phyloP scores from a whole-genome alignment of 495 filamentous ascomycete species.

The Margaritispora aquatica region DNA sequence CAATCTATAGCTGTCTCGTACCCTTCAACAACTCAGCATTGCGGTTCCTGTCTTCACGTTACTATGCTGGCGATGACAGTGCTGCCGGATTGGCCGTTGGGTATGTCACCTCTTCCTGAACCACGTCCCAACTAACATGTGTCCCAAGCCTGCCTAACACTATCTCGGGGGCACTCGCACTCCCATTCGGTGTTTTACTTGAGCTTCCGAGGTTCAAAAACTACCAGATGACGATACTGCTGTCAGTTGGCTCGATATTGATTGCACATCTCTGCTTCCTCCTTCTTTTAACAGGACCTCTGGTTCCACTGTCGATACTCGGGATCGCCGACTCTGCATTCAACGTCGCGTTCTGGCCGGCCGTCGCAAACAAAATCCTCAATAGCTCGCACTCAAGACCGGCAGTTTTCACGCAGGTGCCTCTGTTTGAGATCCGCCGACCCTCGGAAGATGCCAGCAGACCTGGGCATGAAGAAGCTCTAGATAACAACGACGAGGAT shows the following conservation, averaged over 20 bases:
- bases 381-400: neutral
- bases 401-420: neutral
- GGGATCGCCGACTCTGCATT: neutral
- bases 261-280: neutral
- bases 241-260: neutral
- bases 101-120: neutral
- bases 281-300: neutral
- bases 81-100: slow-evolving; percentile 1
- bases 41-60: neutral
- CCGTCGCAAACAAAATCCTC: neutral
- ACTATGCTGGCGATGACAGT: neutral
- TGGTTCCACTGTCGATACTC: neutral
- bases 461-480: neutral
- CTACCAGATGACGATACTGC: neutral
- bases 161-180: neutral
- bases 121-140: neutral
- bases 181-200: neutral
- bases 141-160: neutral
- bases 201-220: slow-evolving; percentile 1
- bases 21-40: slow-evolving; percentile 3
- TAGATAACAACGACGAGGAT: neutral
- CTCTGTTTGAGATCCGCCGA: neutral
- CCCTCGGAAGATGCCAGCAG: neutral
- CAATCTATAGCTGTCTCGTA: neutral
- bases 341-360: neutral